Evolutionary conservation across 129 eudicot genomes (phyloP), one percentile per base, ranked within the genome.

Genomic region (Logfia minima): DNA sequence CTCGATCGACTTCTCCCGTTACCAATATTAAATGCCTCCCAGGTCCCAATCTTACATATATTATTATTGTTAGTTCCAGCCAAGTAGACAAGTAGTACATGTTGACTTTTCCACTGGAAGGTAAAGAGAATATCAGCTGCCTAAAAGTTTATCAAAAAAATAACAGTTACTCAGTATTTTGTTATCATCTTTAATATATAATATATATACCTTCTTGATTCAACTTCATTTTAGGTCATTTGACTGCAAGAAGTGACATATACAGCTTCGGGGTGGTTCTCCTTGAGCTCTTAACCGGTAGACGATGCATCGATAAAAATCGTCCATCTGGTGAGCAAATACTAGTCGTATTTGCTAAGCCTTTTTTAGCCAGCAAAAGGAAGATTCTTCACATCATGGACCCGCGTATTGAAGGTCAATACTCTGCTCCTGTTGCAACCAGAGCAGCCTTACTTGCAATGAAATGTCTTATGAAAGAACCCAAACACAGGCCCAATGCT

Each of bases 331-430:
- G 73, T 21, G 71, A 66, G 51, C 80, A 66, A 65, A 66, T 51
- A 65, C 51, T 76, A 51, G 74, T 76, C 4, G 74, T 48, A 31
- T 76, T 52, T 66, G 80, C 74, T 21, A 52, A 76, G 35, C 56
- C 74, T 0, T 66, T 48, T 5, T 16, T 76, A 14, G 16, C 37
- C 19, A 31, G 61, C 51, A 48, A 70, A 34, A 70, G 64, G 0
- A 70, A 60, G 29, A 62, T 70, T 13, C 61, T 70, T 14, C 80
- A 66, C n/a, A 53, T 93, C 9, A 90, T 93, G 91, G 98, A 93
- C 63, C 74, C 87, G 0, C 90, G 93, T 3, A 82, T 93, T 11
- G 78, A 88, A 74, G 97, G 96, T 32, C 96, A 93, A 66, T 93
- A 90, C 74, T 8, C 97, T 5, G 10, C 86, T 22, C 60, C 61